These are phyloP conservation scores for Chlorociboria aeruginascens DNA, from an alignment of 495 filamentous ascomycete genomes.

Conservation along the genomic window DNA sequence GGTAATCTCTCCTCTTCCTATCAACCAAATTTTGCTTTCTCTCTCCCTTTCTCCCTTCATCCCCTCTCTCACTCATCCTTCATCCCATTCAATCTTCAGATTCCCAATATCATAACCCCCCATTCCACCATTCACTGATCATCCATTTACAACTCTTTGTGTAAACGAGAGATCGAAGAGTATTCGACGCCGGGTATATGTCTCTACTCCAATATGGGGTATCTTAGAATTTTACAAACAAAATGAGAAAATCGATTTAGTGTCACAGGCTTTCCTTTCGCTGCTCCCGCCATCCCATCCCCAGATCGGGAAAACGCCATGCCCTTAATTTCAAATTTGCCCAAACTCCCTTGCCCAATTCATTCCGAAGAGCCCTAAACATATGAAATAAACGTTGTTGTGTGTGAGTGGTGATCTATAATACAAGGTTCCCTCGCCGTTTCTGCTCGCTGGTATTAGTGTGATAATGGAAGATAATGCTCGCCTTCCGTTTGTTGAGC, in stretches of 20 bases:
- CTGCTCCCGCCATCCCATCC: neutral
- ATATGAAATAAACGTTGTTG: neutral
- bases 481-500: slow-evolving; percentile 11
- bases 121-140: no score
- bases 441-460: neutral
- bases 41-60: neutral
- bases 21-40: no score
- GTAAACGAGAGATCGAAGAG: neutral
- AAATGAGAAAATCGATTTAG: slow-evolving; percentile 10
- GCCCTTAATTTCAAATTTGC: neutral
- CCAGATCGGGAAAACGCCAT: neutral
- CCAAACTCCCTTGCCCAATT: no score
- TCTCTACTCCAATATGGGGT: slow-evolving; percentile 3
- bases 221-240: slow-evolving; percentile 18
- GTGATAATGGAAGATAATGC: neutral
- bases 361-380: no score
- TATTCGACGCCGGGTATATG: slow-evolving; percentile 3
- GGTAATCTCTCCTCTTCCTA: no score
- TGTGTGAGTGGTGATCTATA: neutral
- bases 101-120: no score
- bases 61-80: neutral
- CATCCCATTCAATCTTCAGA: neutral
- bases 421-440: neutral
- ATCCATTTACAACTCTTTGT: neutral
- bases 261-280: neutral